These are phyloP conservation scores for Casuarina glauca DNA, from an alignment of 306 rosid genomes.

Conservation along the genomic window DNA sequence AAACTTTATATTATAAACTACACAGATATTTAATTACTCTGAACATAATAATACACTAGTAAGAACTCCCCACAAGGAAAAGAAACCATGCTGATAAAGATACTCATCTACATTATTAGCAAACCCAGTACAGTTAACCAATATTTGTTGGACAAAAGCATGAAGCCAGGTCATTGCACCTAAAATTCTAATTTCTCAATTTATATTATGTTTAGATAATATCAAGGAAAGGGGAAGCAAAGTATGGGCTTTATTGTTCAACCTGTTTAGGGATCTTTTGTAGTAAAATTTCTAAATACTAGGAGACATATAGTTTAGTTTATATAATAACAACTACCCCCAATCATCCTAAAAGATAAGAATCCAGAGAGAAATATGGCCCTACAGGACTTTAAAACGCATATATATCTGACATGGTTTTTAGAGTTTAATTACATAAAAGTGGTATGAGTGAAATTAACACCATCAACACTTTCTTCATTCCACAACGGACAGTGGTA, in stretches of 20 bases:
- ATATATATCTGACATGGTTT: background rate
- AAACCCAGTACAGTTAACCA: background rate
- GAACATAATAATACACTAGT: slow-evolving; percentile 5
- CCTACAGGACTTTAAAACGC: background rate
- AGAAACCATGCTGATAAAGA: background rate
- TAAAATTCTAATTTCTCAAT: background rate
- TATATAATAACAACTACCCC: background rate
- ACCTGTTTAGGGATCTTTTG: background rate
- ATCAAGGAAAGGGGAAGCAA: background rate
- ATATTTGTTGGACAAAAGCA: background rate
- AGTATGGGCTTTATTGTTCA: background rate
- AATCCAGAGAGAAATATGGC: background rate
- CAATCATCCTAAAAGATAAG: background rate
- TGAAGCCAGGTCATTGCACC: background rate
- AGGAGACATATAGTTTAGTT: background rate
- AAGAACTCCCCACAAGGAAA: background rate
- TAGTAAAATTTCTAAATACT: background rate
- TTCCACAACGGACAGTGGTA: background rate
- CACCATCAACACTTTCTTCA: background rate
- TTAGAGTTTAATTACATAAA: background rate
- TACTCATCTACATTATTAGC: background rate
- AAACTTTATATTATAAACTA: slow-evolving; percentile 13
- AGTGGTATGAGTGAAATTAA: background rate
- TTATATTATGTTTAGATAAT: background rate
- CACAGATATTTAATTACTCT: slow-evolving; percentile 14